Evolutionary conservation across 2,329 filamentous ascomycete genomes (phyloP).

Genomic region (Fusarium zealandicum): DNA sequence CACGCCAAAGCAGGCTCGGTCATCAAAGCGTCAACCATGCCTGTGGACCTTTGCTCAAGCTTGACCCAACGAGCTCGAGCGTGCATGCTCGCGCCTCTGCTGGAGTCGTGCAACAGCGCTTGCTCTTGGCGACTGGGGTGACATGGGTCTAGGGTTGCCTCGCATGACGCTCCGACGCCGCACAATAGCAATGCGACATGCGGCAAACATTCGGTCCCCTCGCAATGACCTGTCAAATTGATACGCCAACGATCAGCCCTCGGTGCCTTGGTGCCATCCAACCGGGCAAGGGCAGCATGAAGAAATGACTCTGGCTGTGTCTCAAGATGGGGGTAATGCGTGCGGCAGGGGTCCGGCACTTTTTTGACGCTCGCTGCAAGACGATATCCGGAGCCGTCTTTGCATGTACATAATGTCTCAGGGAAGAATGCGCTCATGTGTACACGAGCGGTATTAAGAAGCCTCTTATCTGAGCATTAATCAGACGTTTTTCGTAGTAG

Average conservation of each 20-base stretch:
- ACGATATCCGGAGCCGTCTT: background rate
- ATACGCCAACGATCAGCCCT: background rate
- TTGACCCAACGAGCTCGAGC: conserved; percentile 20
- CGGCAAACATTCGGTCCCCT: conserved; percentile 3
- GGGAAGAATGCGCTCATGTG: background rate
- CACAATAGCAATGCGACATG: conserved; percentile 10
- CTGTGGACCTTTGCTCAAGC: conserved; percentile 2
- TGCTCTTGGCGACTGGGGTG: conserved; percentile 2
- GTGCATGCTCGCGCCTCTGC: conserved; percentile 9
- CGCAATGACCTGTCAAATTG: conserved; percentile 15
- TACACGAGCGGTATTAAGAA: background rate
- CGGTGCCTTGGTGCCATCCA: conserved; percentile 4
- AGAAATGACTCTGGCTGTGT: background rate
- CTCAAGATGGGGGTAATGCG: background rate
- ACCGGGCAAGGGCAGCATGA: conserved; percentile 8
- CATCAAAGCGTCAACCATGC: conserved; percentile 8
- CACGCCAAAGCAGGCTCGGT: conserved; percentile 4
- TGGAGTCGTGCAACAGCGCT: conserved; percentile 8
- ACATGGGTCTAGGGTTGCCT: conserved; percentile 21
- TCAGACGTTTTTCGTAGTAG: background rate
- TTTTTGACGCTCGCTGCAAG: background rate
- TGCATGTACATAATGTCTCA: background rate
- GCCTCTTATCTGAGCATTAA: background rate
- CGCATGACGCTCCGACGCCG: conserved; percentile 25
- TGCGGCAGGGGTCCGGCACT: background rate